Base-by-base conservation (phyloP, 73 alveolate genomes). In the Paramecium tetraurelia region DNA sequence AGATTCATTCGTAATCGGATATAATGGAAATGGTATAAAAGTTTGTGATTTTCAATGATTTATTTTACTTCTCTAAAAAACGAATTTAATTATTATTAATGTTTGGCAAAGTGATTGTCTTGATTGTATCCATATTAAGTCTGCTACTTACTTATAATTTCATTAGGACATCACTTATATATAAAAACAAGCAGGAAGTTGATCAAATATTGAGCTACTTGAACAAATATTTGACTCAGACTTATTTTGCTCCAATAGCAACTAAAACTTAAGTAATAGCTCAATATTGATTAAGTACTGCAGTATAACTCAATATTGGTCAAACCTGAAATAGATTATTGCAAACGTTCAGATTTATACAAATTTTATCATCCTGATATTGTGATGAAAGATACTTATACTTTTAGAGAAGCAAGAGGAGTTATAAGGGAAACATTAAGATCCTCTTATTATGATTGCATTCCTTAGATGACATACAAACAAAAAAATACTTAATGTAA, bases 341-440 rank as follows among this genome's bases (percentile, higher is more conserved):
- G 90, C 20, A 41, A 41, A 20, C 33, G 72, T 7, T 80, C 90
- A 44, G 90, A 80, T 35, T 31, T 80, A 18, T 80, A 80, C 57
- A 80, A 80, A 48, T 80, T 31, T 44, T 80, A 41, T 21, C 90
- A 80, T 80, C 58, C 90, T 11, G 90, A 80, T 44, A 48, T 80
- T 27, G 75, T 80, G 20, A 80, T 80, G 90, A 80, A 80, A 24
- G 90, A 80, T 80, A 80, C 90, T 1, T 80, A 80, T 48, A 48
- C 75, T 2, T 31, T 80, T 80, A n/a, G 90, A 48, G 90, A 80
- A 44, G 76, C 50, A 7, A 80, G 57, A 80, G 90, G 90, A 7
- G 27, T 80, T n/a, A 80, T 80, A 24, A 80, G 57, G 43, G 90
- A 80, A 7, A 35, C 57, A 22, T 21, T 80, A 48, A 21, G 72